phyloP scores from a whole-genome alignment of 129 eudicot species.

The Helichrysum umbraculigerum region DNA sequence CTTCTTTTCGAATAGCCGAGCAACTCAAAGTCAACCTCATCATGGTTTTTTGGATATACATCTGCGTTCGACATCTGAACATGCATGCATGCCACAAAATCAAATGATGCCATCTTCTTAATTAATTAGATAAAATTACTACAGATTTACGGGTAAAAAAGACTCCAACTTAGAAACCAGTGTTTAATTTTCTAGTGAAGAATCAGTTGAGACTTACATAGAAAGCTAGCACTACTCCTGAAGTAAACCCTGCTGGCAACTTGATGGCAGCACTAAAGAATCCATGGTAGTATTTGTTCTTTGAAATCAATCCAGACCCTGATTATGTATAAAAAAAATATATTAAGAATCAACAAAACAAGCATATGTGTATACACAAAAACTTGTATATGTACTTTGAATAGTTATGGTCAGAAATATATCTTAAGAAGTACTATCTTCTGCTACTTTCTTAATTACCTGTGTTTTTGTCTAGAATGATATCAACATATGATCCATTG shows the following conservation, averaged over 20 bases:
- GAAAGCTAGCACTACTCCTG: slow-evolving; percentile 89
- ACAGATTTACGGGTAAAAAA: neutral
- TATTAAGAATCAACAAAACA: neutral
- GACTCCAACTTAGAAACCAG: neutral
- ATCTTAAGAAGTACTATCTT: neutral
- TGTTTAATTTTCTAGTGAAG: neutral
- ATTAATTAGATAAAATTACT: neutral
- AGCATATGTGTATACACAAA: neutral
- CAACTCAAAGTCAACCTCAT: slow-evolving; percentile 87
- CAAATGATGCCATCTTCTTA: slow-evolving; percentile 4
- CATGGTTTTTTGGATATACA: slow-evolving; percentile 75
- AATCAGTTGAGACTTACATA: slow-evolving; percentile 52
- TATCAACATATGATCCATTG: slow-evolving; percentile 74
- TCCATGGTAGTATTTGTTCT: slow-evolving; percentile 74
- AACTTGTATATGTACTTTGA: neutral
- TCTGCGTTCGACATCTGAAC: slow-evolving; percentile 83
- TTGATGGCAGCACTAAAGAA: slow-evolving; percentile 88
- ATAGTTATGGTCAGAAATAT: neutral
- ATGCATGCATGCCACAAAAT: slow-evolving; percentile 25
- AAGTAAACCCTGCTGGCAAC: slow-evolving; percentile 77
- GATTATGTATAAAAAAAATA: neutral
- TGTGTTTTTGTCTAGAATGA: slow-evolving; percentile 61
- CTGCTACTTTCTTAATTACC: slow-evolving; percentile 34
- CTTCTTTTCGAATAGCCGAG: slow-evolving; percentile 77
- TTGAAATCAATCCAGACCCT: slow-evolving; percentile 89